Base-by-base conservation (phyloP, 106 monocot species). In the Gastrodia elata region DNA sequence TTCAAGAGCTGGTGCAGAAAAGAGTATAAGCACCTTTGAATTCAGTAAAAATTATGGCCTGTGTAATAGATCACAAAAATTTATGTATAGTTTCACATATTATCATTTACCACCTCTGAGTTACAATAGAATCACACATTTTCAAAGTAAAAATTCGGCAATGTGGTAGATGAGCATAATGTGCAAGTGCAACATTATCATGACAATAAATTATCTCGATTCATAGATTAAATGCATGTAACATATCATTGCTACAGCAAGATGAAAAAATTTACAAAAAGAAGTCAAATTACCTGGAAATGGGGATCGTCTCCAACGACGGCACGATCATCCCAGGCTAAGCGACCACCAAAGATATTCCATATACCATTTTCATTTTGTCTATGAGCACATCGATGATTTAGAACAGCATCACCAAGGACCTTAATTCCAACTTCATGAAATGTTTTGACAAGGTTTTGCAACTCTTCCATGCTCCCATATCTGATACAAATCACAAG, bases 221-320 rank as follows among this genome's bases (percentile, higher is more conserved):
- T 39, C 25, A 68, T 39, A 15, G 16, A 35, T 65, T 35, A 65
- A 30, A 64, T 33, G 64, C 9, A 67, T 37, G 16, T 8, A 67
- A 1, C 67, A 35, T 37, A 35, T 34, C 37, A 67, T 38, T 37
- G 27, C 27, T 67, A 39, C 69, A 69, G 41, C 41, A 6, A 10
- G 22, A 25, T 41, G 14, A 24, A 40, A 4, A 5, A 6, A 39
- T 18, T 35, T 24, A 41, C 5, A 69, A 68, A 38, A n/a, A n/a
- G n/a, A n/a, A 32, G 8, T 1, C 14, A 15, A 69, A 2, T 64
- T 77, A 91, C 95, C 89, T 96, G 96, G 77, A 92, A 96, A 84
- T 96, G 89, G 52, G 96, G 96, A 86, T 96, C 96, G 86, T 96
- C 96, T 70, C 86, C 87, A 68, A 96, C 96, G 82, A 96, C 46